phyloP scores from a whole-genome alignment of 2,329 filamentous ascomycete genomes.

The Amauroascus niger region DNA sequence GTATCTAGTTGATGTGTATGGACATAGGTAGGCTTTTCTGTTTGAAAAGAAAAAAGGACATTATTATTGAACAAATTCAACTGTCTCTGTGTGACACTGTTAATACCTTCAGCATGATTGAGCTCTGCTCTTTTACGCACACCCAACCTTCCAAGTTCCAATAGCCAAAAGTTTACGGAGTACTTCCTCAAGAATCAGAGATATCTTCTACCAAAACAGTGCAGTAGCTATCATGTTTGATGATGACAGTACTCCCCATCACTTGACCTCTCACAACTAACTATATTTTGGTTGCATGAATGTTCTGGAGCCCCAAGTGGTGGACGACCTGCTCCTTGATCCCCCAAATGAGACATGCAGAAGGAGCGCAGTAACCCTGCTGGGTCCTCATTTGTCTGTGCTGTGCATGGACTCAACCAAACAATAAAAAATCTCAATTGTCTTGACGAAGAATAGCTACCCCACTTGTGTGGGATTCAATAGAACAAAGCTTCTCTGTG shows the following conservation, averaged over 20 bases:
- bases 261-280: neutral
- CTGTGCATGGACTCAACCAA: neutral
- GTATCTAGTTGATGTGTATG: too few species aligned
- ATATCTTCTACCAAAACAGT: too few species aligned
- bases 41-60: too few species aligned
- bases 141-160: neutral
- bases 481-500: too few species aligned
- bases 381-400: neutral
- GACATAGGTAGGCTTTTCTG: too few species aligned
- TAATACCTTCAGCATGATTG: too few species aligned
- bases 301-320: neutral
- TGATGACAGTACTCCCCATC: neutral
- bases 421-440: neutral
- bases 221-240: neutral
- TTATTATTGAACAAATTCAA: too few species aligned
- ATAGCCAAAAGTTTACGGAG: neutral
- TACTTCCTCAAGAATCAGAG: too few species aligned
- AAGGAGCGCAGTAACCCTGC: neutral
- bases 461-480: too few species aligned
- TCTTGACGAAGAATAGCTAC: too few species aligned
- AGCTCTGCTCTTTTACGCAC: too few species aligned
- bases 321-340: neutral
- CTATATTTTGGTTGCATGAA: neutral
- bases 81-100: too few species aligned
- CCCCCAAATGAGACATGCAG: neutral